Percentiles rank a stretch among this genome's conserved stretches.
Conservation (phyloP, 2,329 filamentous ascomycete genomes). For the Aspergillus amoenus region DNA sequence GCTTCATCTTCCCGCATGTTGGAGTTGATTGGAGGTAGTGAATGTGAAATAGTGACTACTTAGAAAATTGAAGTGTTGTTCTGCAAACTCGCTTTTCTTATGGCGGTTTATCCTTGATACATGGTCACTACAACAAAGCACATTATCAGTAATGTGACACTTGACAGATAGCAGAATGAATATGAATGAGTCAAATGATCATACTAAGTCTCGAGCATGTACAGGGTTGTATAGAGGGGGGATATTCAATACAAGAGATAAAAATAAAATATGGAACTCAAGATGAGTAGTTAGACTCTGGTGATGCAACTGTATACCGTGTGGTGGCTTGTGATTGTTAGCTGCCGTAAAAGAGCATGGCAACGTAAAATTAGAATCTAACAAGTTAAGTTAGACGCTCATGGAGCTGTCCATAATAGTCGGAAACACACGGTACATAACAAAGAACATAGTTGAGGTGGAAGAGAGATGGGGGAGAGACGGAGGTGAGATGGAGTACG, state of each 20-base stretch:
- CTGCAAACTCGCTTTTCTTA: background rate
- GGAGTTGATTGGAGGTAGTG: constrained; percentile 37
- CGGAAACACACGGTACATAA: background rate
- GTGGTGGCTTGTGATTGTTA: background rate
- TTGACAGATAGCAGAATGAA: background rate
- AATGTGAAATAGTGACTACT: constrained; percentile 6
- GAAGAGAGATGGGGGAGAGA: background rate
- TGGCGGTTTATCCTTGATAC: background rate
- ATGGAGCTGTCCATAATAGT: background rate
- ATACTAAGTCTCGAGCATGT: background rate
- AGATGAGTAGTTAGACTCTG: background rate
- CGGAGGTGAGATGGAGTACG: background rate
- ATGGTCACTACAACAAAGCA: background rate
- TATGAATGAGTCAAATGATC: background rate
- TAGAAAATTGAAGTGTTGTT: background rate
- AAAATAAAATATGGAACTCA: background rate
- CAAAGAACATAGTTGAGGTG: background rate
- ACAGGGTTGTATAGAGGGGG: background rate
- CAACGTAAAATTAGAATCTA: background rate
- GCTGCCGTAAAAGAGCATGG: background rate
- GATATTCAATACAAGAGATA: background rate
- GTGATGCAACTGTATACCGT: background rate
- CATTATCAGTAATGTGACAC: background rate
- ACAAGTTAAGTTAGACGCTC: background rate
- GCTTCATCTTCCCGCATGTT: constrained; percentile 34